Percentiles rank a stretch among this genome's conserved stretches.
These are phyloP conservation scores for Athelia sp. DNA, from an alignment of 1,284 basidiomycete species.

Conservation along the genomic window DNA sequence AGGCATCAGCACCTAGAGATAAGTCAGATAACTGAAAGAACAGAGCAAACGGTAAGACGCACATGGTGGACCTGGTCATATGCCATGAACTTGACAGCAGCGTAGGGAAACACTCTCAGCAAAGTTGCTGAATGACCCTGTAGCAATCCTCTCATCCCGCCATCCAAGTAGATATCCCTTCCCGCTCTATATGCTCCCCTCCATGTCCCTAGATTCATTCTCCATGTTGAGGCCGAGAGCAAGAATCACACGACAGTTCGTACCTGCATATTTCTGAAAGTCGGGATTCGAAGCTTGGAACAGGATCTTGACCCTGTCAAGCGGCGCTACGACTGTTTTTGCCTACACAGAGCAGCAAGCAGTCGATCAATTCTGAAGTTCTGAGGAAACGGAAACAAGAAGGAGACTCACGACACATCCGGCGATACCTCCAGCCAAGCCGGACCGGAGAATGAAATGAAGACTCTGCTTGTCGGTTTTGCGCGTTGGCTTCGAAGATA, in stretches of 20 bases:
- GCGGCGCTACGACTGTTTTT: conserved; percentile 94
- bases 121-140: conserved; percentile 95
- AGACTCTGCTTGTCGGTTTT: conserved; percentile 64
- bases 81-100: conserved; percentile 96
- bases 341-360: conserved; percentile 48
- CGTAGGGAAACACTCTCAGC: conserved; percentile 88
- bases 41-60: conserved; percentile 18
- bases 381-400: conserved; percentile 8
- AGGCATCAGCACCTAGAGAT: conserved; percentile 71
- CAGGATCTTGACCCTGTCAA: conserved; percentile 98
- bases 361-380: conserved; percentile 5
- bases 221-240: background rate
- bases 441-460: conserved; percentile 76
- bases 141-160: conserved; percentile 79
- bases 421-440: conserved; percentile 88
- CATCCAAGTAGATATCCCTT: conserved; percentile 70
- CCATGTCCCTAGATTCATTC: conserved; percentile 54
- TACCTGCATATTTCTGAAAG: conserved; percentile 90
- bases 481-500: conserved; percentile 24
- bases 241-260: conserved; percentile 13
- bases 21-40: conserved; percentile 3
- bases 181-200: conserved; percentile 82
- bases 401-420: conserved; percentile 79
- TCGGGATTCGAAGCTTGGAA: conserved; percentile 98
- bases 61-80: conserved; percentile 88